phyloP scores from a whole-genome alignment of 1,284 basidiomycete species.

The Caloboletus firmus region DNA sequence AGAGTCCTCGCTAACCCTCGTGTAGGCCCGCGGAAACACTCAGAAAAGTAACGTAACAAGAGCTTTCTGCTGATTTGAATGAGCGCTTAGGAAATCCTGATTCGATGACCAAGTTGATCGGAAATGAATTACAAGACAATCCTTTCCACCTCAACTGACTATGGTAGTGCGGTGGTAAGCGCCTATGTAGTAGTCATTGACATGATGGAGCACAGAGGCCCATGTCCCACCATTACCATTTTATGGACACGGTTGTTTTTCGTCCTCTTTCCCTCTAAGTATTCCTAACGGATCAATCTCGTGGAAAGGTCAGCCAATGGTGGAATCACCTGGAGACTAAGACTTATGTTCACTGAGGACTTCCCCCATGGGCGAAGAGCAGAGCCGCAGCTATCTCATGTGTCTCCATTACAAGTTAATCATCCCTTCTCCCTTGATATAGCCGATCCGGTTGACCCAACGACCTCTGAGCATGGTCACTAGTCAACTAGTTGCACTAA shows the following conservation, averaged over 20 bases:
- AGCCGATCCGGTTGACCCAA: not conserved
- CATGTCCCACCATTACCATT: not conserved
- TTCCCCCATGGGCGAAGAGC: not conserved
- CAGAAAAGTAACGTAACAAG: too few species aligned
- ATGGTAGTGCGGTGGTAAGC: not conserved
- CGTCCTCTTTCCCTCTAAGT: not conserved
- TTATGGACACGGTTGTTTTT: not conserved
- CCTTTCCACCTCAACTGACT: not conserved
- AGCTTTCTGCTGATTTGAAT: too few species aligned
- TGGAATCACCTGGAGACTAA: not conserved
- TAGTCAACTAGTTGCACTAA: conserved; percentile 2
- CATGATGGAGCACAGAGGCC: not conserved
- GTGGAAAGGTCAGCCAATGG: not conserved
- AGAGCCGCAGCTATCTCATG: not conserved
- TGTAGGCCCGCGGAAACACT: too few species aligned
- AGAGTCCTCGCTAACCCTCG: too few species aligned
- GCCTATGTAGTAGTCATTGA: not conserved
- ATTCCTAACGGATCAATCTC: not conserved
- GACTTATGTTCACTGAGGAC: too few species aligned
- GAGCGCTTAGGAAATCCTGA: too few species aligned
- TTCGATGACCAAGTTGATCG: too few species aligned
- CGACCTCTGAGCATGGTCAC: not conserved
- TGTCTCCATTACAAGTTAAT: not conserved
- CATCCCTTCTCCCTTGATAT: not conserved
- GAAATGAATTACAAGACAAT: too few species aligned